Percentiles rank a stretch among this genome's conserved stretches.
These are phyloP conservation scores for Aureobasidium pullulans DNA, from an alignment of 2,329 filamentous ascomycete species.

Conservation along the genomic window DNA sequence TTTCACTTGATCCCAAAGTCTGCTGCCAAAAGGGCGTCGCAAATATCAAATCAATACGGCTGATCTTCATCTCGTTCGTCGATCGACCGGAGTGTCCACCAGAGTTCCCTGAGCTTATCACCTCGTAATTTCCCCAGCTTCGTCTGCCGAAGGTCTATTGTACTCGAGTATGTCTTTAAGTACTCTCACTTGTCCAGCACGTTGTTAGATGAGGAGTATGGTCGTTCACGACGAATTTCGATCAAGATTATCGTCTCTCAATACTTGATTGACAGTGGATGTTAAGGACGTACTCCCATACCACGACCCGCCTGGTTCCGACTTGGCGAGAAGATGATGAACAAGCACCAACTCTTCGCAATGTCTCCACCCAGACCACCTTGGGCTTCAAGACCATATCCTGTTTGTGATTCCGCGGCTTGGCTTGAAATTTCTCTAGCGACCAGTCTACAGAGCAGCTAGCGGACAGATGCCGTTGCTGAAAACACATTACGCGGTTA, in stretches of 20 bases:
- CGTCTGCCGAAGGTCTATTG: not conserved
- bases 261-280: too few relatives aligned
- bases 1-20: constrained; percentile 1
- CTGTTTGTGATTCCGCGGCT: not conserved
- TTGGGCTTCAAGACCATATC: not conserved
- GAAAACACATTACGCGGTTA: not conserved
- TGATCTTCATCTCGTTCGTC: constrained; percentile 12
- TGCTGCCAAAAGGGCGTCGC: not conserved
- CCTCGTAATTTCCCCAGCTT: not conserved
- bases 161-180: too few relatives aligned
- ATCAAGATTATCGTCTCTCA: too few relatives aligned
- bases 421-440: too few relatives aligned
- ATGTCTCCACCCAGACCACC: not conserved
- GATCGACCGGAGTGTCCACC: not conserved
- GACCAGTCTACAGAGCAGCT: not conserved
- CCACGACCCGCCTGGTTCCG: not conserved
- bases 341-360: not conserved
- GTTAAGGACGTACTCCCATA: not conserved
- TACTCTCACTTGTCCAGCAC: too few relatives aligned
- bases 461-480: not conserved
- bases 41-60: constrained; percentile 11
- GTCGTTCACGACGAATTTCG: too few relatives aligned
- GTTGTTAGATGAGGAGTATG: too few relatives aligned
- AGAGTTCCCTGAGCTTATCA: not conserved
- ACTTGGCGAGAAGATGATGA: not conserved